These are phyloP conservation scores for Trifolium repens DNA, from an alignment of 306 rosid genomes.

Conservation along the genomic window DNA sequence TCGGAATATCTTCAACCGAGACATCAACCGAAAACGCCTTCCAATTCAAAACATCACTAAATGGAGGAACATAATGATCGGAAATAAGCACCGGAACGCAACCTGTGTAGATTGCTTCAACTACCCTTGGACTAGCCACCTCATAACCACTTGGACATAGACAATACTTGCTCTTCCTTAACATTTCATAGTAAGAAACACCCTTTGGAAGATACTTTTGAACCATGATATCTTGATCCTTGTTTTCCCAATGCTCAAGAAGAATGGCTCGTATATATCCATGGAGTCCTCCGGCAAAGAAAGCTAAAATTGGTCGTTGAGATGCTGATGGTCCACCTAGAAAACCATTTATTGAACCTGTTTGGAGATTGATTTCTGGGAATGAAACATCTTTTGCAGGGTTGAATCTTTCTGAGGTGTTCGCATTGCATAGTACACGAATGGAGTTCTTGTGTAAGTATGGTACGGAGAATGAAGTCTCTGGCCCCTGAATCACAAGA, in stretches of 20 bases:
- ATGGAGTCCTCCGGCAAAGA: conserved; percentile 91
- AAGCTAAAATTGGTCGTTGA: conserved; percentile 59
- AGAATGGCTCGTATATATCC: conserved; percentile 73
- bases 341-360: conserved; percentile 57
- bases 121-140: conserved; percentile 87
- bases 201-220: conserved; percentile 79
- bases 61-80: conserved; percentile 84
- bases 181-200: conserved; percentile 68
- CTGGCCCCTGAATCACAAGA: conserved; percentile 67
- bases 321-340: conserved; percentile 79
- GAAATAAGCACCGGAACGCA: conserved; percentile 87
- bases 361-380: conserved; percentile 81
- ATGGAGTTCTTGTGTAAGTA: conserved; percentile 65
- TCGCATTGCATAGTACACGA: conserved; percentile 81
- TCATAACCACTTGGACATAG: conserved; percentile 94
- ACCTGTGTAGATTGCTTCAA: conserved; percentile 91
- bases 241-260: conserved; percentile 82
- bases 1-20: conserved; percentile 64
- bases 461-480: conserved; percentile 58
- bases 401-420: conserved; percentile 83
- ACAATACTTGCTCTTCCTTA: conserved; percentile 78
- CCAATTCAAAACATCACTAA: conserved; percentile 85
- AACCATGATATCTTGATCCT: conserved; percentile 65
- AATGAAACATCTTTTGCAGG: conserved; percentile 81
- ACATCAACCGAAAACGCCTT: conserved; percentile 74